Conservation (phyloP, 257 asterid species). For the Nicotiana tomentosiformis region DNA sequence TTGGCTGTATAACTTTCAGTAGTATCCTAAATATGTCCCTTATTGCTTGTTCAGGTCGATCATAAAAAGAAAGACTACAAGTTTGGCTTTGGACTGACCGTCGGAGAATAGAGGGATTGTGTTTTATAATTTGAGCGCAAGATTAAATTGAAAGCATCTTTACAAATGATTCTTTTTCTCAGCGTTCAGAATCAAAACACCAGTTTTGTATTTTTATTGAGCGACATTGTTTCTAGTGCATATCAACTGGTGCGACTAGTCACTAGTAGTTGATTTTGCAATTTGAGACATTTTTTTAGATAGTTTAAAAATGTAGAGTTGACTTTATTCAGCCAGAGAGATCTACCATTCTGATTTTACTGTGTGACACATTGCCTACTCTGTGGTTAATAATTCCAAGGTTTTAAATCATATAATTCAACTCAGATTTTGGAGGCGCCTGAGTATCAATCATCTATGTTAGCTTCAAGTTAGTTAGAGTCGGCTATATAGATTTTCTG, state of each 20-base stretch:
- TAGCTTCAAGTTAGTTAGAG: too few relatives aligned
- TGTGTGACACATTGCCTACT: not conserved
- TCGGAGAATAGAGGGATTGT: slow-evolving; percentile 3
- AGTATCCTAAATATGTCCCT: not conserved
- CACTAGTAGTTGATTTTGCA: not conserved
- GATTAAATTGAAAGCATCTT: not conserved
- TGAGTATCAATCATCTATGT: not conserved
- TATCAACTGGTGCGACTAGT: not conserved
- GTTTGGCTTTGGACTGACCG: slow-evolving; percentile 18
- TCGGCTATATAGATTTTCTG: too few relatives aligned
- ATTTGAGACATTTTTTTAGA: not conserved
- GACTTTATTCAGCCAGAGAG: slow-evolving; percentile 1
- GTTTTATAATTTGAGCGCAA: not conserved
- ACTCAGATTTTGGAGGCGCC: not conserved
- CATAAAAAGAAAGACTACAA: slow-evolving; percentile 23
- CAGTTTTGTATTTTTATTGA: not conserved
- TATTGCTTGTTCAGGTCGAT: slow-evolving; percentile 13
- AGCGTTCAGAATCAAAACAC: not conserved
- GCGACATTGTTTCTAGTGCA: not conserved
- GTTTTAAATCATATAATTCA: not conserved
- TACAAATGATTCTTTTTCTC: not conserved
- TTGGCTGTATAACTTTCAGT: not conserved
- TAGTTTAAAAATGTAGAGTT: not conserved
- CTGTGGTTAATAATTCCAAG: not conserved
- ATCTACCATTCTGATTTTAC: not conserved